These are phyloP conservation scores for Ceratobasidium sp. DNA, from an alignment of 1,284 basidiomycete species.

Conservation along the genomic window DNA sequence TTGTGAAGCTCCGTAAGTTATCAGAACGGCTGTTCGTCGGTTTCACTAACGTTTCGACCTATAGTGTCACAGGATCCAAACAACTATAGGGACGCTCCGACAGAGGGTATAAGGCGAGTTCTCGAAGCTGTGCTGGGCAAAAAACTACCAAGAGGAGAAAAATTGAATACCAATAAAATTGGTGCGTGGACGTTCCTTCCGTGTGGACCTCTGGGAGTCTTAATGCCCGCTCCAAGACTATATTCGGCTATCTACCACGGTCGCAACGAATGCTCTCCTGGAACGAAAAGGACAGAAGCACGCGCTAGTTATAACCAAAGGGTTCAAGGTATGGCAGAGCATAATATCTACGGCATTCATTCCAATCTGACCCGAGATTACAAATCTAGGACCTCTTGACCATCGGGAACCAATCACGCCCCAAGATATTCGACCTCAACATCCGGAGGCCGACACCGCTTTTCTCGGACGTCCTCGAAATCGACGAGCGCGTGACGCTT, in stretches of 20 bases:
- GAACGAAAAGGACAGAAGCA: slow-evolving; percentile 94
- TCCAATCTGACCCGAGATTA: slow-evolving; percentile 52
- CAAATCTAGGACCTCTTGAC: slow-evolving; percentile 75
- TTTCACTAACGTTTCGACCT: background rate
- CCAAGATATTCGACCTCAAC: slow-evolving; percentile 88
- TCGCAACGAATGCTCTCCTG: slow-evolving; percentile 95
- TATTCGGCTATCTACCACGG: slow-evolving; percentile 92
- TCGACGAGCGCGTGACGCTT: slow-evolving; percentile 94
- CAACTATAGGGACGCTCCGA: slow-evolving; percentile 94
- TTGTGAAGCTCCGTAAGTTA: slow-evolving; percentile 80
- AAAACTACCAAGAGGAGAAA: slow-evolving; percentile 70
- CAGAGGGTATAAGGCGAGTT: slow-evolving; percentile 92
- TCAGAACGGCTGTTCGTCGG: background rate
- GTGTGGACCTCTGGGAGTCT: background rate
- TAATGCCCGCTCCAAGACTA: slow-evolving; percentile 67
- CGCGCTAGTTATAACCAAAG: slow-evolving; percentile 90
- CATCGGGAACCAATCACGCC: slow-evolving; percentile 94
- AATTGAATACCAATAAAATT: slow-evolving; percentile 84
- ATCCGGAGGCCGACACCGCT: slow-evolving; percentile 82
- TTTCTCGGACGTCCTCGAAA: slow-evolving; percentile 84
- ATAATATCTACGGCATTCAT: background rate
- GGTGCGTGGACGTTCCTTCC: slow-evolving; percentile 61
- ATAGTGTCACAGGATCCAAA: slow-evolving; percentile 85
- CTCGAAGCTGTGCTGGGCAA: slow-evolving; percentile 80
- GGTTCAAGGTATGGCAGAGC: slow-evolving; percentile 68